Evolutionary conservation across 176 grass and related monocot species (phyloP), one percentile per base, ranked within the genome.

Genomic region (Aegilops tauschii): DNA sequence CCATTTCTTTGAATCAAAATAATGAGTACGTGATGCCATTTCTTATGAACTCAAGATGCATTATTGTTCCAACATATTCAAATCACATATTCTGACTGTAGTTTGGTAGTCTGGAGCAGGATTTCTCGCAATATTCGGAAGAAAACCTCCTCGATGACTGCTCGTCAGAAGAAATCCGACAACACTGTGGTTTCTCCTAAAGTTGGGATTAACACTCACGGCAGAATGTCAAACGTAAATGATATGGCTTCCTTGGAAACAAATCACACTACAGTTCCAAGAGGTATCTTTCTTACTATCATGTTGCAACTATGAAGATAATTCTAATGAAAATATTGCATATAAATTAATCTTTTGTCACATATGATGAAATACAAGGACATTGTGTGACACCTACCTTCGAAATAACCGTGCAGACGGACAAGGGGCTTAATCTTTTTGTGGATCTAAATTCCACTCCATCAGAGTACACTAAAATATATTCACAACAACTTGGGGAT

Each of bases 391-490:
- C 5, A 23, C 40, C 65, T 91, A 80, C 73, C 23, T 20, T 10
- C 9, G 20, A 72, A 67, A 87, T 91, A 21, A 61, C 12, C 61
- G 80, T 87, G 27, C 37, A 35, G 59, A 84, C 83, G 13, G 69
- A 91, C 3, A 62, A 74, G 20, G 89, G 89, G 36, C 47, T 89
- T 77, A 65, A 89, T 81, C 69, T 94, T 52, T 87, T 5, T 68
- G 86, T 94, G 37, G 92, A 94, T 86, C 56, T 89, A 25, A 81
- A 87, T 84, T 84, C 61, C 42, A 75, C 25, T 61, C 69, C 83
- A 12, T n/a, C 40, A 21, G 68, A 67, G 36, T 87, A 75, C 86
- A 45, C 7, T 31, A 13, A 18, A 20, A 69, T 81, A 17, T 74
- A 35, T 25, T 18, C 59, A 35, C 28, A 16, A 54, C 29, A 79